These are phyloP conservation scores for Gracilaria gracilis DNA, from an alignment of 23 red algal genomes.

Conservation along the genomic window DNA sequence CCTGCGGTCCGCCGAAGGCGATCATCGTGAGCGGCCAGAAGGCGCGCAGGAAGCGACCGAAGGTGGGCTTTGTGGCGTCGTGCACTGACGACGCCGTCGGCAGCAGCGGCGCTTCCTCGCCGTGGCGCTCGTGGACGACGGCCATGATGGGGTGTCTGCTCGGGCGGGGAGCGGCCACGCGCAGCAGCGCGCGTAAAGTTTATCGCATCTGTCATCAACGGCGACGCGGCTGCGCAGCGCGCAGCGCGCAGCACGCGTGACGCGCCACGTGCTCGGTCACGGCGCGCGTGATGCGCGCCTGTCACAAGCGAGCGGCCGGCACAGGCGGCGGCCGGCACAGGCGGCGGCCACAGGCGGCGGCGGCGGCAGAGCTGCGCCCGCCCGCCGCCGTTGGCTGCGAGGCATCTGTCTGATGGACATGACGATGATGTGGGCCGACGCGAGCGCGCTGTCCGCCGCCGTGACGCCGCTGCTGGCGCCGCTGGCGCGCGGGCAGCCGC, in stretches of 20 bases:
- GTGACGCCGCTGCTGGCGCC: neutral
- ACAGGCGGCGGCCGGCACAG: too few species aligned
- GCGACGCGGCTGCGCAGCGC: too few species aligned
- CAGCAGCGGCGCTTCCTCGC: neutral
- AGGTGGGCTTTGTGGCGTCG: constrained; percentile 22
- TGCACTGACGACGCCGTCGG: neutral
- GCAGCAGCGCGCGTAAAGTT: too few species aligned
- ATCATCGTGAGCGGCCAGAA: constrained; percentile 57
- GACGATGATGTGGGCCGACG: neutral
- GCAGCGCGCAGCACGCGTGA: neutral
- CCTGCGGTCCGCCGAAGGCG: constrained; percentile 83
- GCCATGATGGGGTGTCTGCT: neutral
- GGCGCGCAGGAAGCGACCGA: constrained; percentile 39
- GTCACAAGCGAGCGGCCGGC: too few species aligned
- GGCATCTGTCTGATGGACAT: too few species aligned
- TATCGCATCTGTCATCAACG: too few species aligned
- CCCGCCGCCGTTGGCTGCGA: too few species aligned
- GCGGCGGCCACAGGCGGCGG: too few species aligned
- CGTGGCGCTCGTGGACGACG: neutral
- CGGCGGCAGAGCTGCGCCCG: too few species aligned
- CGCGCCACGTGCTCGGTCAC: neutral
- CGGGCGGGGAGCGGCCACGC: too few species aligned
- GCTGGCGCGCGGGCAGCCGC: neutral
- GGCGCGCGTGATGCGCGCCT: too few species aligned
- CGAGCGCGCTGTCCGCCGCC: neutral